A percentile compares a stretch with the other conserved stretches of the same genome.
phyloP scores from a whole-genome alignment of 306 rosid genomes.

The Biancaea sappan region DNA sequence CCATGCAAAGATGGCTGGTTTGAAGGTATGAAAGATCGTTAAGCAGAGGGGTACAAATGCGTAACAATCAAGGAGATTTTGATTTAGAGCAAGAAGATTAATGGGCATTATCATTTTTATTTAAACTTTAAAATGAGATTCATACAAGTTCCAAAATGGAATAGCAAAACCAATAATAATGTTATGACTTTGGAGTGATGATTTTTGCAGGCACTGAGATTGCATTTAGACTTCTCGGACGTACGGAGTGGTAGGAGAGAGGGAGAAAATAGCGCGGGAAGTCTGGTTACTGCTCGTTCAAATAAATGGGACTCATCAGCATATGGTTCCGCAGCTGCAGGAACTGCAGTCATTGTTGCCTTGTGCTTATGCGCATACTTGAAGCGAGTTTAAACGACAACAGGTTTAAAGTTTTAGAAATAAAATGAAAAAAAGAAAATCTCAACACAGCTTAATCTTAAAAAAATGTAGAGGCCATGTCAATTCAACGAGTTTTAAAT shows the following conservation, averaged over 20 bases:
- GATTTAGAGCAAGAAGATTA: constrained; percentile 9
- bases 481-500: background rate
- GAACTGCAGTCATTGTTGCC: constrained; percentile 73
- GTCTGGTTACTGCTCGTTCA: constrained; percentile 45
- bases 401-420: background rate
- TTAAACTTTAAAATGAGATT: constrained; percentile 4
- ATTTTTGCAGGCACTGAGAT: constrained; percentile 74
- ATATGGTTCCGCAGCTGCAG: constrained; percentile 64
- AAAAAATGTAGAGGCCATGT: background rate
- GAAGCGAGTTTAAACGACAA: constrained; percentile 36
- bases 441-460: background rate
- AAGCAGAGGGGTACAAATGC: background rate
- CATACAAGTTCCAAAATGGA: background rate
- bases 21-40: constrained; percentile 66
- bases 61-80: constrained; percentile 4
- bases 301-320: constrained; percentile 74
- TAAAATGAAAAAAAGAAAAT: too few species aligned
- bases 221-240: constrained; percentile 87
- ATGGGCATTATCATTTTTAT: background rate
- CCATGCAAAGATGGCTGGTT: constrained; percentile 83
- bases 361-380: constrained; percentile 62
- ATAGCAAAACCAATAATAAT: background rate
- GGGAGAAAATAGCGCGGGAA: constrained; percentile 29
- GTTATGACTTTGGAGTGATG: constrained; percentile 27
- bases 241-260: constrained; percentile 33